Evolutionary conservation across 345 rosid genomes (phyloP).

Genomic region (Populus alba): DNA sequence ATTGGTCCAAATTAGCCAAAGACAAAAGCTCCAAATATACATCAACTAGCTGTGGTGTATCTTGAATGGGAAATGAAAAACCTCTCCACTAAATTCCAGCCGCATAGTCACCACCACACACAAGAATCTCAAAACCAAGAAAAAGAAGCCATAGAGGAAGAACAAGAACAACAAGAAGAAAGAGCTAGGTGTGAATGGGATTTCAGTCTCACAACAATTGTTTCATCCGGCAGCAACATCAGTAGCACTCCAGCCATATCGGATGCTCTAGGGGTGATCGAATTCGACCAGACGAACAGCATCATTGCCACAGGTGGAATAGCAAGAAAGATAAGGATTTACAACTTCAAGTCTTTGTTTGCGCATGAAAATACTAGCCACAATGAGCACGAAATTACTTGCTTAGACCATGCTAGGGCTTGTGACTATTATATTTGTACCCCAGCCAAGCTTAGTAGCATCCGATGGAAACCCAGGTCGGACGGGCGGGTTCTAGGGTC

Average conservation of each 20-base stretch:
- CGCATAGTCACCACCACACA: neutral
- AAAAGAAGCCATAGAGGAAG: neutral
- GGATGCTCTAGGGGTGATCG: constrained; percentile 71
- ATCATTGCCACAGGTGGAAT: constrained; percentile 83
- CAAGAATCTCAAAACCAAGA: neutral
- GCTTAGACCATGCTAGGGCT: constrained; percentile 50
- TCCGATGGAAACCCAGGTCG: constrained; percentile 67
- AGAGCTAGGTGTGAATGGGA: constrained; percentile 61
- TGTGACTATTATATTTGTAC: constrained; percentile 63
- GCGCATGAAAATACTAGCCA: neutral
- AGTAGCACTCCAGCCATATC: constrained; percentile 36
- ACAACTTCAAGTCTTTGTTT: constrained; percentile 44
- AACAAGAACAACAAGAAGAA: constrained; percentile 12
- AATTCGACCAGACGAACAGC: constrained; percentile 56
- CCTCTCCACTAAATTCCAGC: constrained; percentile 22
- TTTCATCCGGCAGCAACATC: constrained; percentile 34
- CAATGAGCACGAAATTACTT: neutral
- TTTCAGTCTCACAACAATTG: constrained; percentile 47
- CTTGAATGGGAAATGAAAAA: constrained; percentile 65
- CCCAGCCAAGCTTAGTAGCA: constrained; percentile 87
- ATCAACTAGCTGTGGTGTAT: constrained; percentile 15
- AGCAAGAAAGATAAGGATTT: constrained; percentile 71
- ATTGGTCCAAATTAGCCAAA: constrained; percentile 34
- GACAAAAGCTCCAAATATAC: constrained; percentile 20
- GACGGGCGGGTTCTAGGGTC: constrained; percentile 60